Evolutionary conservation across 2,329 filamentous ascomycete genomes (phyloP).

Genomic region (Neurospora sp.): DNA sequence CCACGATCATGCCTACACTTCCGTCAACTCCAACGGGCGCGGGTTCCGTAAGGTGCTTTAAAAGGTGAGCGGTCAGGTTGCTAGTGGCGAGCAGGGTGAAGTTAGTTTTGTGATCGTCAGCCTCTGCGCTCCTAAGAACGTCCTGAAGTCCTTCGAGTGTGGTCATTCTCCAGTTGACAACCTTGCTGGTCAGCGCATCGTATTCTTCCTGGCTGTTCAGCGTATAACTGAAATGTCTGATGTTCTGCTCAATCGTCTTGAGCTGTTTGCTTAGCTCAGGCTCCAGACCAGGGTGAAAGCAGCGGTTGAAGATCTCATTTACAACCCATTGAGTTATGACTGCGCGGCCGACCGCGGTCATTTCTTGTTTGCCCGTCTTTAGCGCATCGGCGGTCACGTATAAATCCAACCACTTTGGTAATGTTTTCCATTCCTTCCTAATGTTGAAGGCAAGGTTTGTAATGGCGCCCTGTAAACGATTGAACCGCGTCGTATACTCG

Average conservation of each 20-base stretch:
- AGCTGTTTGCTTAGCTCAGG: slow-evolving; percentile 63
- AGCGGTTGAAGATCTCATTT: slow-evolving; percentile 81
- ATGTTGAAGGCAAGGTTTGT: slow-evolving; percentile 94
- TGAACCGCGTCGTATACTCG: slow-evolving; percentile 84
- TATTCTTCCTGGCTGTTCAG: slow-evolving; percentile 75
- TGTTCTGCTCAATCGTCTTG: slow-evolving; percentile 80
- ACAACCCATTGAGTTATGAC: slow-evolving; percentile 84
- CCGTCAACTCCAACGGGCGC: slow-evolving; percentile 75
- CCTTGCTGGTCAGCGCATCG: slow-evolving; percentile 75
- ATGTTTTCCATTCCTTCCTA: slow-evolving; percentile 79
- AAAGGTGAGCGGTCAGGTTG: slow-evolving; percentile 58
- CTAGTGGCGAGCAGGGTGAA: slow-evolving; percentile 62
- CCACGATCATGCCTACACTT: slow-evolving; percentile 84
- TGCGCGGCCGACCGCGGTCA: slow-evolving; percentile 89
- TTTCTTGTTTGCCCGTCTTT: slow-evolving; percentile 85
- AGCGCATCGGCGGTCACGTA: slow-evolving; percentile 80
- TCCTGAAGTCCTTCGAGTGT: slow-evolving; percentile 84
- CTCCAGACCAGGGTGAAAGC: slow-evolving; percentile 86
- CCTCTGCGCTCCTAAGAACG: slow-evolving; percentile 53
- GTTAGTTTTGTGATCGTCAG: slow-evolving; percentile 53
- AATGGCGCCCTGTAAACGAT: slow-evolving; percentile 83
- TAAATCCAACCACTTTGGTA: slow-evolving; percentile 70
- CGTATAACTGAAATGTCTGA: slow-evolving; percentile 65
- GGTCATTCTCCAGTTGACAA: slow-evolving; percentile 86
- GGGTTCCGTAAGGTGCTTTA: slow-evolving; percentile 65